phyloP scores from a whole-genome alignment of 225 moss, liverwort and hornwort species.

The Marchantia paleacea region DNA sequence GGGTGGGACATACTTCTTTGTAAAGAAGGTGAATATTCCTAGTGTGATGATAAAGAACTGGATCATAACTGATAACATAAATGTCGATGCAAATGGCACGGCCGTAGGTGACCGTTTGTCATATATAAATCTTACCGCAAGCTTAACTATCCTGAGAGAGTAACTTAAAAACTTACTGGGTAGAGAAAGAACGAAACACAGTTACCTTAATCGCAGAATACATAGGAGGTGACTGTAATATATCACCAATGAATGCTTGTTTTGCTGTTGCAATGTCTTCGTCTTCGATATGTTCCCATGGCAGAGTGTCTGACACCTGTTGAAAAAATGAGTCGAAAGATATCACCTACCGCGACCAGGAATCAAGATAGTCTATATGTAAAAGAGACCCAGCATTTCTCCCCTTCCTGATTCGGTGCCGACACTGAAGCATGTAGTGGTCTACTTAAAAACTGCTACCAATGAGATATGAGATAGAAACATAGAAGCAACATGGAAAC shows the following conservation, averaged over 20 bases:
- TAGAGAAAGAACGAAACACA: too few species aligned
- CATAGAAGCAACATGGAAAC: neutral
- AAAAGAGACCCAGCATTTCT: neutral
- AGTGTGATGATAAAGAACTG: too few species aligned
- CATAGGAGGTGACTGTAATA: constrained; percentile 51
- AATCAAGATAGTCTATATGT: neutral
- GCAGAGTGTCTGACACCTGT: constrained; percentile 66
- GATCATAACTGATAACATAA: too few species aligned
- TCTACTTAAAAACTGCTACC: neutral
- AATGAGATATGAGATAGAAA: neutral
- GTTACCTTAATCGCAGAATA: constrained; percentile 53
- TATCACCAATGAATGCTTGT: constrained; percentile 46
- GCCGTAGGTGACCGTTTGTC: too few species aligned
- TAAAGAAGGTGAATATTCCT: too few species aligned
- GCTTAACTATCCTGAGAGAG: neutral
- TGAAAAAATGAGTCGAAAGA: neutral
- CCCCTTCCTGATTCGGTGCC: too few species aligned
- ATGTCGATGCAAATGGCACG: too few species aligned
- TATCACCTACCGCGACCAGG: neutral
- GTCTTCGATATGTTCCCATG: constrained; percentile 88
- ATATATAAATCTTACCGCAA: too few species aligned
- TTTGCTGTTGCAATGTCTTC: constrained; percentile 39
- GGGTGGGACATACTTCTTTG: too few species aligned
- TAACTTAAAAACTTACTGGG: too few species aligned
- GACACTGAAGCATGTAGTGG: neutral